Percentiles rank a stretch among this genome's conserved stretches.
Conservation (phyloP, 331 rosid genomes). For the Dryas integrifolia region DNA sequence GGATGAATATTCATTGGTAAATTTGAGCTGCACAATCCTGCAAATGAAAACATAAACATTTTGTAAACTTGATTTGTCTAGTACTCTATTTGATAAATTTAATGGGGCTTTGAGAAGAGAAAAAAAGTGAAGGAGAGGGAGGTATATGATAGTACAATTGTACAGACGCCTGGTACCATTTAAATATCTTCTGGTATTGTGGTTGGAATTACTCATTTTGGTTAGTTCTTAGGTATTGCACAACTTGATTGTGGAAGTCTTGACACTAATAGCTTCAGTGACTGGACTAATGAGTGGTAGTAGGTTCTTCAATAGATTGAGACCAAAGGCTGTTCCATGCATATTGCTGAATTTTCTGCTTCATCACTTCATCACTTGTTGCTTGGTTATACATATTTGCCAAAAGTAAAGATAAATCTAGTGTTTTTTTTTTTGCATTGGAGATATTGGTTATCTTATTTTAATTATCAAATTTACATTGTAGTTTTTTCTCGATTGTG, state of each 20-base stretch:
- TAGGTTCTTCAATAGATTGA: slow-evolving; percentile 3
- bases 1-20: not conserved
- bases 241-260: not conserved
- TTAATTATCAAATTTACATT: not conserved
- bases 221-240: not conserved
- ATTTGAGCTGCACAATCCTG: not conserved
- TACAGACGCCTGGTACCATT: not conserved
- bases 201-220: no score
- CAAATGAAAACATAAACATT: not conserved
- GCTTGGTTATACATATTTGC: not conserved
- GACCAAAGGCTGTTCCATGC: not conserved
- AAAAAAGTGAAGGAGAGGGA: not conserved
- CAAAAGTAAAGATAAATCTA: not conserved
- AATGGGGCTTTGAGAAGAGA: not conserved
- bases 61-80: not conserved
- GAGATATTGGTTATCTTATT: not conserved
- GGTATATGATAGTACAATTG: not conserved
- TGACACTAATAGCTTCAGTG: not conserved
- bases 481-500: slow-evolving; percentile 9
- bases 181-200: not conserved
- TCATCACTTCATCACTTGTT: slow-evolving; percentile 4
- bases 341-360: not conserved
- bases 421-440: not conserved
- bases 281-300: not conserved
- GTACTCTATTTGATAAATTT: not conserved